Evolutionary conservation across 495 filamentous ascomycete genomes (phyloP).

Genomic region (Daldinia caldariorum): DNA sequence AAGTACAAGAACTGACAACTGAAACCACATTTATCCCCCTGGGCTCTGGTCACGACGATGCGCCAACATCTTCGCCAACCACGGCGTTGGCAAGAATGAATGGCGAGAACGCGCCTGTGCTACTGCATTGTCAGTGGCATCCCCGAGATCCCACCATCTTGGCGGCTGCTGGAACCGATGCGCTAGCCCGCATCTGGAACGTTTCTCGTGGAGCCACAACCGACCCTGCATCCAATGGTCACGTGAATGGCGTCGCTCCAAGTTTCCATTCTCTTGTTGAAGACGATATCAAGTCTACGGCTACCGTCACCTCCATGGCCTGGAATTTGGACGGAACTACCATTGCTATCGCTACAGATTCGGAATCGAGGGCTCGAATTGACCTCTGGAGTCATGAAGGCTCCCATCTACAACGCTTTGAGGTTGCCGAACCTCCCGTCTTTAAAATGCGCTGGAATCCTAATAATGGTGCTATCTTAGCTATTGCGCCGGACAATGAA

Average conservation of each 20-base stretch:
- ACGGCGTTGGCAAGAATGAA: constrained; percentile 49
- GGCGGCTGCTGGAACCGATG: constrained; percentile 76
- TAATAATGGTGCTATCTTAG: constrained; percentile 61
- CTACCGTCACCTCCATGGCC: constrained; percentile 69
- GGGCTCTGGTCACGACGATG: constrained; percentile 60
- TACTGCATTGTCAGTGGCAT: constrained; percentile 80
- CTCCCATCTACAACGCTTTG: constrained; percentile 54
- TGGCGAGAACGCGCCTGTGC: constrained; percentile 59
- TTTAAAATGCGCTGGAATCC: constrained; percentile 71
- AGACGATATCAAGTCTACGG: constrained; percentile 56
- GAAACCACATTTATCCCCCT: constrained; percentile 72
- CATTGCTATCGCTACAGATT: constrained; percentile 75
- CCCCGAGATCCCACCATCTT: constrained; percentile 77
- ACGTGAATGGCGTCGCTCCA: constrained; percentile 56
- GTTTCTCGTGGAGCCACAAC: constrained; percentile 64
- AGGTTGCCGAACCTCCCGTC: constrained; percentile 62
- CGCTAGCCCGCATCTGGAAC: constrained; percentile 83
- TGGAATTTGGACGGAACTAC: constrained; percentile 75
- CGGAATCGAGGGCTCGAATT: constrained; percentile 68
- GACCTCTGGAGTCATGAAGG: constrained; percentile 74
- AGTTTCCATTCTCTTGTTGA: constrained; percentile 55
- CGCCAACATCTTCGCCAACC: constrained; percentile 46
- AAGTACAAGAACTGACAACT: constrained; percentile 67
- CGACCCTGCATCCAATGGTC: constrained; percentile 54
- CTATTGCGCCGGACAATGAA: constrained; percentile 63